Evolutionary conservation across 2,329 filamentous ascomycete species (phyloP), one percentile per base, ranked within the genome.

Genomic region (Chrysoporthe puriensis): DNA sequence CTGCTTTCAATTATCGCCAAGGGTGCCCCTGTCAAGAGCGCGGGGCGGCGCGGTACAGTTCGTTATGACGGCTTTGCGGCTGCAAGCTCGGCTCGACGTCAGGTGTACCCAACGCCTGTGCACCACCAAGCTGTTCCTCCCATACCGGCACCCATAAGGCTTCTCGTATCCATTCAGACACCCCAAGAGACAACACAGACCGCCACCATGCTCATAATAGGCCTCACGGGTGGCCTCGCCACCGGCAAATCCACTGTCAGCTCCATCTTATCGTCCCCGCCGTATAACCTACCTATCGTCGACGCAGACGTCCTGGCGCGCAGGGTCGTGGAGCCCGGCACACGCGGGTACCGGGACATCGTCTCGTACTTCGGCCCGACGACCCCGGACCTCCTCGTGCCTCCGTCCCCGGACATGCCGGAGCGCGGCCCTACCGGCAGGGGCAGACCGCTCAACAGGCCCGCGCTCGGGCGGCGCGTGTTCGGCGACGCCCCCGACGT

Each of bases 241-340:
- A 99, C 96, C 6, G 96, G 96, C 78, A 99, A 99, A 86, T 97
- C 95, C 58, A 99, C 95, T 72, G 94, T 97, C 66, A 97, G 96
- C 40, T 84, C 86, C 50, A 86, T 97, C 73, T 91, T 99, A 74
- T 88, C 91, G 62, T 85, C 88, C 4, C 84, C 92, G 5, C 96
- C 95, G 0, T 92, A 97, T 83, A 90, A 88, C 69, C 86, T 99
- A 70, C 94, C 96, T 74, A 86, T 99, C 73, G 90, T 99, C 82
- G 96, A 99, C 77, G 95, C 96, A 76, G 96, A 99, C 82, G 81
- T 96, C 66, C 86, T 98, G 70, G 95, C 96, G 60, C 94, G 95
- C 73, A 87, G 96, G 78, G 96, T 98, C 69, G 95, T 99, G 77
- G 93, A 97, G 78, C 96, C 96, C 0, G 96, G 96, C 40, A 97